Base-by-base conservation (phyloP, 2,329 filamentous ascomycete species). In the Aspergillus pseudoglaucus region DNA sequence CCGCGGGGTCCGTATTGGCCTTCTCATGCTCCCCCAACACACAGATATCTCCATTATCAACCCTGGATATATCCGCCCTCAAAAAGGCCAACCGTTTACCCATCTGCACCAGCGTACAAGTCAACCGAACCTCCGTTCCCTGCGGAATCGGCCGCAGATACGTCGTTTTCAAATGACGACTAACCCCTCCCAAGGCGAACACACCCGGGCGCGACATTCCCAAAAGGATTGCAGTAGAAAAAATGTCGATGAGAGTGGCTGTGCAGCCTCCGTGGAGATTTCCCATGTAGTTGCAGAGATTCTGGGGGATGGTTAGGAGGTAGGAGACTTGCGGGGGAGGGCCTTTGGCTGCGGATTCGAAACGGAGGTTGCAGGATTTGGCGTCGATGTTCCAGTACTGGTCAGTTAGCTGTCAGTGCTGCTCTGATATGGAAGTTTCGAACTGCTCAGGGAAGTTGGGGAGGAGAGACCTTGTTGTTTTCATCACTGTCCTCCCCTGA, bases 271-370 rank as follows among this genome's bases (percentile, higher is more conserved):
- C 89, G 67, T 94, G 93, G 60, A 97, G 73, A 67, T 95, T 97
- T 37, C 90, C 91, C 60, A 96, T 70, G 53, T 87, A 80, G 75
- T 97, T 98, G 51, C 90, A 95, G 59, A 97, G 75, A 62, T 95
- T 88, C 15, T 86, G 82, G 30, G 90, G 95, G 67, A 97, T 94
- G 58, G 54, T 66, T 32, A 68, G 52, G 5, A 61, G 59, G 46
- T 62, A 72, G 5, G 61, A 61, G 45, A 62, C 65, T 32, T 58
- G 60, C 18, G 64, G 54, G 14, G 64, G 62, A 14, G 68, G 66
- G 4, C 63, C 63, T 14, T 49, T 54, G 20, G 58, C 62, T 38
- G 68, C 68, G 47, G 66, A 67, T 51, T 71, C 67, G 49, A 71
- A 67, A 47, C 60, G 64, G 22, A 70, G 56, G 44, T 65, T 58